Percentiles rank a stretch among this genome's conserved stretches.
phyloP scores from a whole-genome alignment of 148 eudicot genomes.

The Cornus suecica region DNA sequence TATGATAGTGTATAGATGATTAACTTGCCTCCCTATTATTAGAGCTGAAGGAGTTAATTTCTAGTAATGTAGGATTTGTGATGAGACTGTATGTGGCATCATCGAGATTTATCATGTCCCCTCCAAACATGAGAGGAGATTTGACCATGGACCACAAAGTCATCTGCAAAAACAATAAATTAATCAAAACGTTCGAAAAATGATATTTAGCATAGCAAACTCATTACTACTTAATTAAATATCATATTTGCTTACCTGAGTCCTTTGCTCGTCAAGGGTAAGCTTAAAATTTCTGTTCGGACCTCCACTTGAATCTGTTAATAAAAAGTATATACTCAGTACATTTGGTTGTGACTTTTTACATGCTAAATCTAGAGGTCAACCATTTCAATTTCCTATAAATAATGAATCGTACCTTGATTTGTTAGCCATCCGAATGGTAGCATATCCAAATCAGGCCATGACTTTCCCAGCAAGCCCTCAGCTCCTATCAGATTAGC shows the following conservation, averaged over 20 bases:
- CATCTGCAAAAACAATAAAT: slow-evolving; percentile 46
- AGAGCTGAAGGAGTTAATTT: slow-evolving; percentile 84
- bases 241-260: slow-evolving; percentile 56
- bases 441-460: slow-evolving; percentile 99
- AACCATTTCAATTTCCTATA: background rate
- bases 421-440: slow-evolving; percentile 95
- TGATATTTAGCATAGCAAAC: no score
- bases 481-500: slow-evolving; percentile 72
- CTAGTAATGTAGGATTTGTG: slow-evolving; percentile 69
- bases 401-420: slow-evolving; percentile 23
- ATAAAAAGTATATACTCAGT: slow-evolving; percentile 5
- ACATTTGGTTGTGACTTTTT: slow-evolving; percentile 8
- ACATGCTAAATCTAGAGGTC: background rate
- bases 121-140: slow-evolving; percentile 97
- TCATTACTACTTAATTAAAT: background rate
- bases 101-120: slow-evolving; percentile 87
- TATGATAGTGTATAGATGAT: background rate
- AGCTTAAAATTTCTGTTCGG: slow-evolving; percentile 73
- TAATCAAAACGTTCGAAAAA: no score
- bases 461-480: slow-evolving; percentile 74
- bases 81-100: slow-evolving; percentile 60
- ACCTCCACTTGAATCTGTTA: slow-evolving; percentile 64
- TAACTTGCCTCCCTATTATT: slow-evolving; percentile 71
- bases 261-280: slow-evolving; percentile 60
- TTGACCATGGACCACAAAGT: slow-evolving; percentile 96